These are phyloP conservation scores for Penicillium expansum DNA, from an alignment of 2,329 filamentous ascomycete species.

Conservation along the genomic window DNA sequence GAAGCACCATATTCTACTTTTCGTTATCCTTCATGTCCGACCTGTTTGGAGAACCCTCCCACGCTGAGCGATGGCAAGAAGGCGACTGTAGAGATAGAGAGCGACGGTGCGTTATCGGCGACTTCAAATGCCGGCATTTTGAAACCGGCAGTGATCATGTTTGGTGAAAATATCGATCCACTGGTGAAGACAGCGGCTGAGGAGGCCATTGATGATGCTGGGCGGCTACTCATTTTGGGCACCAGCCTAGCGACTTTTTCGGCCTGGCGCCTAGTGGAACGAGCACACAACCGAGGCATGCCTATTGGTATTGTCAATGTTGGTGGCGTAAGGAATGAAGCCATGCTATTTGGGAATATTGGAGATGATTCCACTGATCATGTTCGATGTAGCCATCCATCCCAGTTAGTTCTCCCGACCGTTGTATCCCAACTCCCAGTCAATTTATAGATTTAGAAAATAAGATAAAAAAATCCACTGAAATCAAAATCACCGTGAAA, in stretches of 20 bases:
- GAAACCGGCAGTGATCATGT: conserved; percentile 94
- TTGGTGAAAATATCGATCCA: conserved; percentile 78
- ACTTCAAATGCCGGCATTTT: conserved; percentile 71
- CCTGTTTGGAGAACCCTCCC: conserved; percentile 67
- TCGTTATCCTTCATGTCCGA: conserved; percentile 84
- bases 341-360: conserved; percentile 39
- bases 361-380: conserved; percentile 25
- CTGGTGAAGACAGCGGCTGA: conserved; percentile 74
- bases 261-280: conserved; percentile 83
- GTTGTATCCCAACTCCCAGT: conserved; percentile 35
- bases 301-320: conserved; percentile 85
- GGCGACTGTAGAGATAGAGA: conserved; percentile 66
- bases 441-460: conserved; percentile 2
- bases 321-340: conserved; percentile 49
- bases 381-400: conserved; percentile 44
- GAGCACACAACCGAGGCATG: conserved; percentile 77
- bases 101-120: conserved; percentile 73
- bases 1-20: conserved; percentile 86
- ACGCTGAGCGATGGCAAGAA: conserved; percentile 53
- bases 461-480: not conserved
- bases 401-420: conserved; percentile 43
- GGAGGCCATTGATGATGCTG: conserved; percentile 71
- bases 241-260: conserved; percentile 94
- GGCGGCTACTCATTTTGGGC: conserved; percentile 73
- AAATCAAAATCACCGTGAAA: not conserved